These are phyloP conservation scores for Monilinia aucupariae DNA, from an alignment of 2,329 filamentous ascomycete genomes.

Conservation along the genomic window DNA sequence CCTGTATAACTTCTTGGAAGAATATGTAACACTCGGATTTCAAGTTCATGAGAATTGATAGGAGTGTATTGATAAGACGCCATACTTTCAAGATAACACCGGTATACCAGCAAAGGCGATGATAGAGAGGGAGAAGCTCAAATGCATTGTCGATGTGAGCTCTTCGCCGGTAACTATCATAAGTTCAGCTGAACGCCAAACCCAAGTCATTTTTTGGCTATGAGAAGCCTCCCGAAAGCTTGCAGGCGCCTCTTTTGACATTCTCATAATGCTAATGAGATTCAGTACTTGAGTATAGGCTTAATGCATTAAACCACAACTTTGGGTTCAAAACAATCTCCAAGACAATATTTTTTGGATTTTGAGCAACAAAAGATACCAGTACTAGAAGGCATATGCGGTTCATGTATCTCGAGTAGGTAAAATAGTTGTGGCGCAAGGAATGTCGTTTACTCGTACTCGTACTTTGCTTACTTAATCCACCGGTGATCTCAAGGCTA, in stretches of 20 bases:
- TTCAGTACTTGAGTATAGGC: too few relatives aligned
- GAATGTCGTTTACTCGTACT: too few relatives aligned
- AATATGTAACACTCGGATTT: conserved; percentile 8
- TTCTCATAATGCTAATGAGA: background rate
- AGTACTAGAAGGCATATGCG: too few relatives aligned
- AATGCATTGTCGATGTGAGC: background rate
- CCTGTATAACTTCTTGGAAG: background rate
- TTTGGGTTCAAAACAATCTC: background rate
- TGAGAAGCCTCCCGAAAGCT: background rate
- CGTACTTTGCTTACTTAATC: too few relatives aligned
- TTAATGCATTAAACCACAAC: background rate
- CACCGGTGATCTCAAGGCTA: too few relatives aligned
- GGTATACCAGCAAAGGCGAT: background rate
- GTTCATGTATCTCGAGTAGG: too few relatives aligned
- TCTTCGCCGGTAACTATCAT: background rate
- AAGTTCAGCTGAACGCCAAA: background rate
- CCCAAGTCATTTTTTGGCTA: too few relatives aligned
- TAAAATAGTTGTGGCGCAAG: too few relatives aligned
- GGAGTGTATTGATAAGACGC: background rate
- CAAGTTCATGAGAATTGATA: background rate
- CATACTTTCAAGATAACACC: background rate
- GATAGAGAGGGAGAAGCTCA: background rate
- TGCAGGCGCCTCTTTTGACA: background rate
- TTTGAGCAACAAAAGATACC: too few relatives aligned
- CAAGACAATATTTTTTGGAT: too few relatives aligned